Percentiles rank a stretch among this genome's conserved stretches.
These are phyloP conservation scores for Wickerhamiella sergipiensis DNA, from an alignment of 805 yeast species.

Conservation along the genomic window DNA sequence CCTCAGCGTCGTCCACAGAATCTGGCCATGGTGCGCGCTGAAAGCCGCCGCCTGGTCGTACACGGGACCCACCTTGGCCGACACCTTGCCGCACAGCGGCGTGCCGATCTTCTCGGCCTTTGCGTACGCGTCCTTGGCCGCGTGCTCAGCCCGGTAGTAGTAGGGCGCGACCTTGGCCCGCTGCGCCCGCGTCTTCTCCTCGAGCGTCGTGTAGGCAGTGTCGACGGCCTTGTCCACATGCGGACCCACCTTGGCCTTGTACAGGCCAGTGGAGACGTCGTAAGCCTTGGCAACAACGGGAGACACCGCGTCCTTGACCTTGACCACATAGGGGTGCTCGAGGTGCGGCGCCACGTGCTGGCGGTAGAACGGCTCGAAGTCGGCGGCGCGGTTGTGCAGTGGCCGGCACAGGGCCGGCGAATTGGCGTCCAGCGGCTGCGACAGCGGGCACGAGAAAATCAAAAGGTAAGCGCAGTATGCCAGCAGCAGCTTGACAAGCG, in stretches of 20 bases:
- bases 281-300: neutral
- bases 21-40: neutral
- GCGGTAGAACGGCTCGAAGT: neutral
- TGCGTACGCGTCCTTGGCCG: neutral
- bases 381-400: neutral
- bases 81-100: neutral
- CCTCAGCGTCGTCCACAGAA: neutral
- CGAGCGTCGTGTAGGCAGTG: neutral
- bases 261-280: neutral
- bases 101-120: neutral
- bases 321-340: neutral
- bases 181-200: neutral
- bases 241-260: neutral
- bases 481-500: neutral
- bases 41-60: neutral
- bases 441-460: neutral
- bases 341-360: constrained; percentile 1
- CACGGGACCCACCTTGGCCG: neutral
- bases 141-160: neutral
- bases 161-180: neutral
- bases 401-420: neutral
- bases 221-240: neutral
- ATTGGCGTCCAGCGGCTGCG: neutral
- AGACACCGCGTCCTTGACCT: neutral
- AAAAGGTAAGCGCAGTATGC: neutral